Evolutionary conservation across 2,329 filamentous ascomycete genomes (phyloP).

Genomic region (Botrytis deweyae): DNA sequence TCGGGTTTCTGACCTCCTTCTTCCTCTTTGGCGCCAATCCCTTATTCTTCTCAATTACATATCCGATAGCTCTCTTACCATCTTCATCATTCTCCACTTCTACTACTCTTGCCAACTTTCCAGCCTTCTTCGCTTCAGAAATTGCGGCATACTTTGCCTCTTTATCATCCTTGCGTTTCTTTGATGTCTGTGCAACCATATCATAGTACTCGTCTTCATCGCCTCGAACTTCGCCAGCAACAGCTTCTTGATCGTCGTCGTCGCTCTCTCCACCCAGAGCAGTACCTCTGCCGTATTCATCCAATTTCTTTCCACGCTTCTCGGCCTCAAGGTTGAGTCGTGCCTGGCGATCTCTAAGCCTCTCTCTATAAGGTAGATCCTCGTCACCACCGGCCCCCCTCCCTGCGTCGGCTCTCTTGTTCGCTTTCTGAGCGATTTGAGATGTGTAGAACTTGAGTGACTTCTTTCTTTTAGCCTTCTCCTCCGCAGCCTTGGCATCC

Average conservation of each 20-base stretch:
- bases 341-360: slow-evolving; percentile 79
- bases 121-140: slow-evolving; percentile 58
- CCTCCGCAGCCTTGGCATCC: slow-evolving; percentile 73
- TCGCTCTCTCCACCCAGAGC: slow-evolving; percentile 55
- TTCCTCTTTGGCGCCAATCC: slow-evolving; percentile 83
- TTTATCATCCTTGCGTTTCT: slow-evolving; percentile 74
- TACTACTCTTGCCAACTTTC: slow-evolving; percentile 62
- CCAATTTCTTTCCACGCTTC: slow-evolving; percentile 68
- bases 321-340: slow-evolving; percentile 88
- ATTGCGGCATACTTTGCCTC: slow-evolving; percentile 55
- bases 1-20: slow-evolving; percentile 92
- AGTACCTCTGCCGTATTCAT: slow-evolving; percentile 64
- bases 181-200: slow-evolving; percentile 70
- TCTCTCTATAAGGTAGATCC: slow-evolving; percentile 85
- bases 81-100: slow-evolving; percentile 71
- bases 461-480: slow-evolving; percentile 89
- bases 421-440: slow-evolving; percentile 92
- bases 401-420: slow-evolving; percentile 73
- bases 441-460: slow-evolving; percentile 96
- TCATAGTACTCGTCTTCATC: slow-evolving; percentile 82
- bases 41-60: slow-evolving; percentile 97
- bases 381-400: slow-evolving; percentile 75
- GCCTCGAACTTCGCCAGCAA: slow-evolving; percentile 41
- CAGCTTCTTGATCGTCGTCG: slow-evolving; percentile 43
- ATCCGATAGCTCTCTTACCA: slow-evolving; percentile 89